Percentiles rank a stretch among this genome's conserved stretches.
Conservation (phyloP, 306 rosid genomes). For the Rosa persica region DNA sequence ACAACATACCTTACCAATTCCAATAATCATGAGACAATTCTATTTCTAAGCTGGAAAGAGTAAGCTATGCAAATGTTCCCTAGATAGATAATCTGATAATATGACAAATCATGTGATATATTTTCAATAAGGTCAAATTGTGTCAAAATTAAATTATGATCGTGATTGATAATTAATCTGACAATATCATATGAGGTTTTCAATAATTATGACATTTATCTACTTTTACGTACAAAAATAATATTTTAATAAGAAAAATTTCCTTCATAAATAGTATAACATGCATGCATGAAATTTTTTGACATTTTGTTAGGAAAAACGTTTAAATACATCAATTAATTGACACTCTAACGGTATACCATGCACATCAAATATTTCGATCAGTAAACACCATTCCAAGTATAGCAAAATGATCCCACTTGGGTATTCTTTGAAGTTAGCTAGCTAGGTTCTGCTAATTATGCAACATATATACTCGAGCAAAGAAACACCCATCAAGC, state of each 20-base stretch:
- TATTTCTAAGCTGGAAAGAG: not conserved
- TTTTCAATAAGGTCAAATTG: not conserved
- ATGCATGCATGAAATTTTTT: too few relatives aligned
- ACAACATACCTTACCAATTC: not conserved
- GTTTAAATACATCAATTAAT: too few relatives aligned
- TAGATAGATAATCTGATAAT: not conserved
- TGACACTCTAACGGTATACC: too few relatives aligned
- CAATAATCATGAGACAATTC: not conserved
- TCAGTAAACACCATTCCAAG: not conserved
- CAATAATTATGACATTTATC: too few relatives aligned
- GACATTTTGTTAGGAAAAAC: too few relatives aligned
- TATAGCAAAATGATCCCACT: not conserved
- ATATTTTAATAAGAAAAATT: too few relatives aligned
- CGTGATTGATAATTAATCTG: not conserved
- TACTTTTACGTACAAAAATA: too few relatives aligned
- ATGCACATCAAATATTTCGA: too few relatives aligned
- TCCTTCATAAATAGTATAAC: too few relatives aligned
- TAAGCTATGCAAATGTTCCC: not conserved
- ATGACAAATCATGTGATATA: not conserved
- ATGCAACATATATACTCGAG: not conserved
- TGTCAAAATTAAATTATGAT: not conserved
- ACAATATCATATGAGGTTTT: not conserved
- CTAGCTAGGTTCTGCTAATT: too few relatives aligned
- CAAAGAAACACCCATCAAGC: too few relatives aligned
- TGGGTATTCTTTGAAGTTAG: not conserved